These are phyloP conservation scores for Umbelopsis ramanniana DNA, from an alignment of 192 early-diverging fungal species.

Conservation along the genomic window DNA sequence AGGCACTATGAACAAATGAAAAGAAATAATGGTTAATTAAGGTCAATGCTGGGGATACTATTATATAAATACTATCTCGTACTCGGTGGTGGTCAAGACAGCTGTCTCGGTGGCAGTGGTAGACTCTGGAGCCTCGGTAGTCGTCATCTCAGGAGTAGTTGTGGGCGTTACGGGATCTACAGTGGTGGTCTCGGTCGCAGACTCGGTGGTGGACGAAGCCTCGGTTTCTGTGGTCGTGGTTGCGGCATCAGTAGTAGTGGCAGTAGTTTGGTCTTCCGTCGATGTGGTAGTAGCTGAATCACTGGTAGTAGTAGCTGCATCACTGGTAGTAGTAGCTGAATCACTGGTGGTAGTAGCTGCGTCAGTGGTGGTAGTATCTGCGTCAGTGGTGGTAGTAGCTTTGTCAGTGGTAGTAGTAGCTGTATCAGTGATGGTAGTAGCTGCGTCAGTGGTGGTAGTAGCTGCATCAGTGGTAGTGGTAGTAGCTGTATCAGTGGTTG, in stretches of 20 bases:
- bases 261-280: not conserved
- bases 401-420: not conserved
- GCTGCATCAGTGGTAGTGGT: not conserved
- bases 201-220: not conserved
- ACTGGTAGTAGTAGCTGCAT: not conserved
- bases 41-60: not conserved
- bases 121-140: not conserved
- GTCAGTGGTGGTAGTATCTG: not conserved
- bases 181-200: not conserved
- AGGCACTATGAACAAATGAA: not conserved
- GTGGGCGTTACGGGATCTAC: not conserved
- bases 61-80: not conserved
- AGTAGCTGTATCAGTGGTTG: not conserved
- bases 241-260: not conserved
- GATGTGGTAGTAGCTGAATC: slow-evolving; percentile 1
- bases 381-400: not conserved
- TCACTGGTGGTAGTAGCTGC: not conserved
- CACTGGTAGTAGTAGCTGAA: not conserved
- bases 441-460: not conserved
- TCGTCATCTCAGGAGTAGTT: not conserved
- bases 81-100: not conserved
- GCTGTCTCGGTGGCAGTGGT: not conserved
- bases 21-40: not conserved
- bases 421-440: not conserved
- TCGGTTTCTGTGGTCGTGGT: not conserved